Conservation (phyloP, 495 filamentous ascomycete genomes). For the Chaetomium tenue region DNA sequence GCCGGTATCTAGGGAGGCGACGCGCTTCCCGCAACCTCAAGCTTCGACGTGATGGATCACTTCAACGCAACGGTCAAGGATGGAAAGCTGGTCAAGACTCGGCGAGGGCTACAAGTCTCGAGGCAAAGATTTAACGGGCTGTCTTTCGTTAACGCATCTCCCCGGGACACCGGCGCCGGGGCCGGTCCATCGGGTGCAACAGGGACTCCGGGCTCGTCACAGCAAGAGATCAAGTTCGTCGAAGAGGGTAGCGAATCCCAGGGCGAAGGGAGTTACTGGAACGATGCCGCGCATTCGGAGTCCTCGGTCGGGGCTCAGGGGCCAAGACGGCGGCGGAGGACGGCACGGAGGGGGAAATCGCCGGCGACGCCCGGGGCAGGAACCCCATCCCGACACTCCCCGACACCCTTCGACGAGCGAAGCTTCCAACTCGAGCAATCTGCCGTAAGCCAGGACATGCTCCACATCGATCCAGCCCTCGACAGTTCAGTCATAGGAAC, state of each 20-base stretch:
- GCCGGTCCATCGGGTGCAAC: conserved; percentile 5
- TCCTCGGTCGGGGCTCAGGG: conserved; percentile 9
- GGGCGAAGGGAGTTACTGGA: not conserved
- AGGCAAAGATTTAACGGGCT: conserved; percentile 35
- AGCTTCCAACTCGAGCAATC: conserved; percentile 3
- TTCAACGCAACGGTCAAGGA: conserved; percentile 36
- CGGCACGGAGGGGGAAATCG: not conserved
- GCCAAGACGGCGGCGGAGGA: conserved; percentile 19
- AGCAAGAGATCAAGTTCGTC: conserved; percentile 28
- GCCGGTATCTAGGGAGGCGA: not conserved
- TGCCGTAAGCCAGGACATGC: not conserved
- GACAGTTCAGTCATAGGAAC: not conserved
- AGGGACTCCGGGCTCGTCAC: conserved; percentile 4
- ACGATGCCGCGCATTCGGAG: conserved; percentile 9
- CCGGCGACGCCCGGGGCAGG: conserved; percentile 10
- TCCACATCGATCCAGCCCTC: not conserved
- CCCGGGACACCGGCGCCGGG: conserved; percentile 14
- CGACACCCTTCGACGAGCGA: not conserved
- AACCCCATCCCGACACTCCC: conserved; percentile 16
- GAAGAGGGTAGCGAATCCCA: conserved; percentile 13
- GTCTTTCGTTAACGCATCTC: conserved; percentile 36
- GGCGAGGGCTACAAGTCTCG: conserved; percentile 35
- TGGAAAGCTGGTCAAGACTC: conserved; percentile 33
- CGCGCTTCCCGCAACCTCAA: too few relatives aligned
- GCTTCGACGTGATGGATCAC: conserved; percentile 29